phyloP scores from a whole-genome alignment of 2,329 filamentous ascomycete genomes.

The Pseudophaeomoniella oleicola region DNA sequence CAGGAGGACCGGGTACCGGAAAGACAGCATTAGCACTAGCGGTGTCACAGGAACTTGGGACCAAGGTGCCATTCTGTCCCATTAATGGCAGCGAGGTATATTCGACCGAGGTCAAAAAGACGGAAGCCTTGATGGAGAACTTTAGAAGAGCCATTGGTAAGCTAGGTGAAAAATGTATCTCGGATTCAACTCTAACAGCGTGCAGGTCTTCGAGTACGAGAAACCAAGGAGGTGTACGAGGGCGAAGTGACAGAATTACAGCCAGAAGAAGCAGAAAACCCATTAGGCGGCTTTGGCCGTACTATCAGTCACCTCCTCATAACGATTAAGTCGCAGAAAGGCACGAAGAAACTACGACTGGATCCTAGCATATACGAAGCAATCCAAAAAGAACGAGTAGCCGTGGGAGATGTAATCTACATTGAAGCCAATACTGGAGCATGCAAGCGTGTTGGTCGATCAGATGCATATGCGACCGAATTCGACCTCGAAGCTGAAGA shows the following conservation, averaged over 20 bases:
- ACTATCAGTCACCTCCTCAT: conserved; percentile 94
- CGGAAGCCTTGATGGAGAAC: conserved; percentile 97
- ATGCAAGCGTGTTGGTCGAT: conserved; percentile 90
- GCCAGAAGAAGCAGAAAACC: conserved; percentile 95
- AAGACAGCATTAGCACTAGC: conserved; percentile 94
- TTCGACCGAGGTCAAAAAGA: conserved; percentile 98
- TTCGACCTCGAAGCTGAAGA: conserved; percentile 98
- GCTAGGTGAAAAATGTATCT: conserved; percentile 3
- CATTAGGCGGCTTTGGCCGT: conserved; percentile 88
- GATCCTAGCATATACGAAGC: conserved; percentile 99
- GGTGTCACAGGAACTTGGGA: conserved; percentile 91
- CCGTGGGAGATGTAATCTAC: conserved; percentile 94
- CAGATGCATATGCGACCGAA: conserved; percentile 93
- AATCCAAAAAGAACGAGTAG: conserved; percentile 94
- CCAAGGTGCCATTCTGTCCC: conserved; percentile 95
- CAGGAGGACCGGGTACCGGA: conserved; percentile 87
- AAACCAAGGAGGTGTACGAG: conserved; percentile 99
- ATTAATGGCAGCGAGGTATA: conserved; percentile 98
- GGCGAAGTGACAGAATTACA: conserved; percentile 96
- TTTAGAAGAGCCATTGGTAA: conserved; percentile 87
- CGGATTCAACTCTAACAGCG: background rate
- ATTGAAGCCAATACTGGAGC: conserved; percentile 98
- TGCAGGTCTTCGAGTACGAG: conserved; percentile 69
- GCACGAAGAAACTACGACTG: conserved; percentile 91
- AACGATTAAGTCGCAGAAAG: conserved; percentile 85